Evolutionary conservation across 1,139 yeast genomes (phyloP), one percentile per base, ranked within the genome.

Genomic region (Pichiaceae sp.): DNA sequence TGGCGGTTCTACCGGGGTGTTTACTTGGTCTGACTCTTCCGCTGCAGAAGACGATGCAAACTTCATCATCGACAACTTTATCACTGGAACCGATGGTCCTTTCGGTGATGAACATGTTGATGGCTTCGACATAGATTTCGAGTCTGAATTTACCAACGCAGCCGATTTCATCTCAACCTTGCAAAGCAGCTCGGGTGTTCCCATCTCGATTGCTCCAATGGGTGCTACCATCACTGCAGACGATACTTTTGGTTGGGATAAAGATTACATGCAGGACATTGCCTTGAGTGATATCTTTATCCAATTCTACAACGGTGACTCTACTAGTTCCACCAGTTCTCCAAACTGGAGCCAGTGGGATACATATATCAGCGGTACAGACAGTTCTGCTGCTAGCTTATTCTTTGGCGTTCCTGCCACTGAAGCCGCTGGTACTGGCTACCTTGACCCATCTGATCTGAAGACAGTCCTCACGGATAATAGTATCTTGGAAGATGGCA

Each of bases 281-380:
- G 24, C 24, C 7, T 21, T 21, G 9, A 21, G 11, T 21, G 24
- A 21, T 11, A 21, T 21, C 2, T 86, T 84, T 53, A 74, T 89
- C 50, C 97, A 89, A 66, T 89, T 89, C 65, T 89, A 89, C 71
- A 89, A 89, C 70, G 89, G 89, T 62, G 77, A 81, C 58, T 89
- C 97, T 62, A 63, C 67, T 34, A 64, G 80, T 36, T 51, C 50
- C 36, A 46, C 47, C 8, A 71, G 70, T 6, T 20, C 32, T 14
- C 89, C 87, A 68, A 91, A 91, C 67, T 89, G 83, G 79, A 81
- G 78, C 48, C 74, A 84, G 17, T 91, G 98, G 98, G 68, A 70
- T 36, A 61, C 95, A 34, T 48, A 64, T 33, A 63, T 57, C 34
- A 57, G 66, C 27, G 69, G 87, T 29, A 86, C 93, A 46, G 86